Conservation (phyloP, 2,329 filamentous ascomycete species). For the Rachicladosporium sp. region DNA sequence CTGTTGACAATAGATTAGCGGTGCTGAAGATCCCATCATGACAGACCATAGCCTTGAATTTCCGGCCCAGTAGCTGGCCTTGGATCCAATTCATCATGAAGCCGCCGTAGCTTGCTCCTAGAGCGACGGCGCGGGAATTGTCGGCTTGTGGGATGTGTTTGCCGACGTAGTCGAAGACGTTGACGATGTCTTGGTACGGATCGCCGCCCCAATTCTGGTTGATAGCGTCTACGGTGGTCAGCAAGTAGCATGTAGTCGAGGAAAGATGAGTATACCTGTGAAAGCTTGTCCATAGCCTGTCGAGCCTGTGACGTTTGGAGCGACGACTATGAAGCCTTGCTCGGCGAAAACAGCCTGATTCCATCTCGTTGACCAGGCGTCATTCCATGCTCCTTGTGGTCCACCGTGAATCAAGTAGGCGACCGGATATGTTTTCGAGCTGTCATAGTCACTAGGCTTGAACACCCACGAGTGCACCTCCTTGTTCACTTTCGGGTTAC, state of each 20-base stretch:
- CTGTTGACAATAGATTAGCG: constrained; percentile 23
- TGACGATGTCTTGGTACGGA: constrained; percentile 72
- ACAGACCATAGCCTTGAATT: constrained; percentile 78
- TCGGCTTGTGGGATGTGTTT: constrained; percentile 57
- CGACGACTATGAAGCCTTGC: constrained; percentile 21
- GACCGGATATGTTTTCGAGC: constrained; percentile 18
- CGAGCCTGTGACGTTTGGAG: constrained; percentile 19
- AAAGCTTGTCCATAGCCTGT: constrained; percentile 20
- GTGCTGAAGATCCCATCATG: constrained; percentile 46
- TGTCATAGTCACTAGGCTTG: constrained; percentile 17
- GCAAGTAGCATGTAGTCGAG: background rate
- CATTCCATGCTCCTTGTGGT: constrained; percentile 17
- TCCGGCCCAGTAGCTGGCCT: constrained; percentile 66
- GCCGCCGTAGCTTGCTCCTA: constrained; percentile 64
- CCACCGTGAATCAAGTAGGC: constrained; percentile 22
- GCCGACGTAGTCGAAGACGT: constrained; percentile 62
- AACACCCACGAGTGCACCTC: constrained; percentile 51
- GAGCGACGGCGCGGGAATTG: constrained; percentile 54
- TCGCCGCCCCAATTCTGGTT: constrained; percentile 69
- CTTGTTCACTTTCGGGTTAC: constrained; percentile 37
- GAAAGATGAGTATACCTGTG: constrained; percentile 4
- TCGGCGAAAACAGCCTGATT: constrained; percentile 20
- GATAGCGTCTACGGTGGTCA: constrained; percentile 50
- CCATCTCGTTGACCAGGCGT: constrained; percentile 18
- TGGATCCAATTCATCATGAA: constrained; percentile 71